Conservation (phyloP, 306 rosid genomes). For the Prunus persica region DNA sequence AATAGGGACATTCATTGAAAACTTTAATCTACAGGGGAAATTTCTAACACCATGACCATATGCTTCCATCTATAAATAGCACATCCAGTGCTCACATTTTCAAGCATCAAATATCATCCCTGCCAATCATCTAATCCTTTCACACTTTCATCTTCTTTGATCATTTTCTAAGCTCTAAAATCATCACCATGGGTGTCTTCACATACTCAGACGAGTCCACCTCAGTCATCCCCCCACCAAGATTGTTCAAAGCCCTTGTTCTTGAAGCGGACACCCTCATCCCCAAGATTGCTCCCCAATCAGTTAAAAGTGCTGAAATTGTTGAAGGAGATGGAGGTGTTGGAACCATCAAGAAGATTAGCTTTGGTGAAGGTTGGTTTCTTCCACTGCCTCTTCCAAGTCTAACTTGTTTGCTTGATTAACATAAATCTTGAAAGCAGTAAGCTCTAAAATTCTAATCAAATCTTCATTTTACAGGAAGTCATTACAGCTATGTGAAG, state of each 20-base stretch:
- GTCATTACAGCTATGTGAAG: slow-evolving; percentile 1
- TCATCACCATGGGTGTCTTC: slow-evolving; percentile 36
- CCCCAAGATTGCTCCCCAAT: slow-evolving; percentile 28
- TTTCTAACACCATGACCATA: neutral
- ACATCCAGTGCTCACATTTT: neutral
- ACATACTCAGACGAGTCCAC: slow-evolving; percentile 8
- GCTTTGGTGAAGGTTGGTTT: slow-evolving; percentile 22
- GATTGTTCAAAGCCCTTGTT: slow-evolving; percentile 38
- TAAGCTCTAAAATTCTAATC: too few relatives aligned
- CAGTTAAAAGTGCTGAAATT: slow-evolving; percentile 19
- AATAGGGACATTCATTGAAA: neutral
- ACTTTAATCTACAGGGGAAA: neutral
- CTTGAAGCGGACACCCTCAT: slow-evolving; percentile 26
- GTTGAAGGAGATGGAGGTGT: slow-evolving; percentile 50
- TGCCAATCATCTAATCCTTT: neutral
- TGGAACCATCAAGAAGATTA: slow-evolving; percentile 42
- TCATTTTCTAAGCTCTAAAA: neutral
- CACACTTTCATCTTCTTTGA: neutral
- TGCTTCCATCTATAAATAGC: neutral
- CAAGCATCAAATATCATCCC: neutral
- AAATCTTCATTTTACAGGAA: neutral
- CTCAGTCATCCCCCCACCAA: slow-evolving; percentile 28
- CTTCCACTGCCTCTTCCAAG: neutral
- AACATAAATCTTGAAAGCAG: too few relatives aligned
- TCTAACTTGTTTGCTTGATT: neutral